Evolutionary conservation across 352 stramenopile species (phyloP), one percentile per base, ranked within the genome.

Genomic region (Phytophthora uliginosa): DNA sequence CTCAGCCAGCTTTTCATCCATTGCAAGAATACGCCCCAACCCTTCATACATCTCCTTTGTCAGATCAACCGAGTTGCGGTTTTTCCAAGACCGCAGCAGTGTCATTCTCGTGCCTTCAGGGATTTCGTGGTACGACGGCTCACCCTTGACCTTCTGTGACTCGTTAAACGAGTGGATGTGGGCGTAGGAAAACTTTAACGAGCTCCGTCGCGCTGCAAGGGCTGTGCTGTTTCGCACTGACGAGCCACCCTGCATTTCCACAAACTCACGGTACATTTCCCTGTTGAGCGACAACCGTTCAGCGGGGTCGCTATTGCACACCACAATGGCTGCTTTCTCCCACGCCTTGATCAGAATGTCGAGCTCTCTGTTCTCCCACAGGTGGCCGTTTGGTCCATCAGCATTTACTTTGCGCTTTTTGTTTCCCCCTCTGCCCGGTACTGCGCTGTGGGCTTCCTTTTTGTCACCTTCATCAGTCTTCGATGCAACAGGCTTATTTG

Each of bases 1-100:
- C 33, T 69, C 38, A 0, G 53, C 31, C 45, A 78, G 64, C n/a
- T 71, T 77, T 13, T 76, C 63, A 36, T 84, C 65, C 71, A 82
- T 72, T 2, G 69, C 67, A 53, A 84, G 20, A 54, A 84, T 79
- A 40, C 71, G 77, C 18, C 57, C 52, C 61, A 84, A 67, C 0
- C 52, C 65, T 42, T 79, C 68, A 51, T 71, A 84, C 66, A 81
- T 80, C 18, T 73, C 63, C 47, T 80, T 78, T 7, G 74, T 73
- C 5, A 84, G 66, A 55, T 82, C 77, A 47, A 84, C 68, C 1
- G 74, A 81, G 42, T 84, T 84, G 57, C 71, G 71, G 20, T 82
- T 80, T 54, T 82, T 79, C 77, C 77, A 84, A 7, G 74, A 80
- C 2, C 71, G 66, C n/a, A 84, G 58, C 53, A 82, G 31, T 52